A percentile compares a stretch with the other conserved stretches of the same genome.
Conservation (phyloP, 116 monocot genomes). For the Dioscorea cayenensis region DNA sequence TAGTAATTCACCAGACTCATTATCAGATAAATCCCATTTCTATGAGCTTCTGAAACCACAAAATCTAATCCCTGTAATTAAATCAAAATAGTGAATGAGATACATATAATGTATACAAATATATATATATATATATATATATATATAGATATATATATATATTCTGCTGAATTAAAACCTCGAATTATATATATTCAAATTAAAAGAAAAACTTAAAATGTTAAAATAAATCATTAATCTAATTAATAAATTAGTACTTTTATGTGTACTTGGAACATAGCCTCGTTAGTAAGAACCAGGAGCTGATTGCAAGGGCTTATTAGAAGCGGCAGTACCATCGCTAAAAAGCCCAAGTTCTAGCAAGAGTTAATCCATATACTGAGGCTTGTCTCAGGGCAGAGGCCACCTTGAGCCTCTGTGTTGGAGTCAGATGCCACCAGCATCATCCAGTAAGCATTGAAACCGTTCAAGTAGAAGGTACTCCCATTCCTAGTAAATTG, state of each 20-base stretch:
- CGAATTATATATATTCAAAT: too few species aligned
- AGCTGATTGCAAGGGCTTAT: neutral
- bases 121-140: too few species aligned
- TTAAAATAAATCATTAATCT: too few species aligned
- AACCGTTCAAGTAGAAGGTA: conserved; percentile 48
- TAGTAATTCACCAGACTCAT: conserved; percentile 89
- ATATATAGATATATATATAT: too few species aligned
- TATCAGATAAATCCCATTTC: conserved; percentile 61
- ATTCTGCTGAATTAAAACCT: too few species aligned
- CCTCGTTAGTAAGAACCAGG: conserved; percentile 2
- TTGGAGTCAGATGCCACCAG: conserved; percentile 27
- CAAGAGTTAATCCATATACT: neutral
- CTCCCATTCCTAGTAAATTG: conserved; percentile 22
- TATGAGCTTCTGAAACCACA: conserved; percentile 77
- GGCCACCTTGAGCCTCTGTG: neutral
- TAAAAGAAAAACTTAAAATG: too few species aligned
- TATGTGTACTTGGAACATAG: too few species aligned
- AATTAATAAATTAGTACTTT: too few species aligned
- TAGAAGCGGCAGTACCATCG: neutral
- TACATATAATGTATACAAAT: too few species aligned
- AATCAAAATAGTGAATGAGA: too few species aligned
- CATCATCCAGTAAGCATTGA: conserved; percentile 80
- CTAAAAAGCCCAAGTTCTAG: too few species aligned
- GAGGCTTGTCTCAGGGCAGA: neutral
- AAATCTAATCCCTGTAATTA: conserved; percentile 79